Evolutionary conservation across 495 filamentous ascomycete genomes (phyloP), one percentile per base, ranked within the genome.

Genomic region (Xeromyces bisporus): DNA sequence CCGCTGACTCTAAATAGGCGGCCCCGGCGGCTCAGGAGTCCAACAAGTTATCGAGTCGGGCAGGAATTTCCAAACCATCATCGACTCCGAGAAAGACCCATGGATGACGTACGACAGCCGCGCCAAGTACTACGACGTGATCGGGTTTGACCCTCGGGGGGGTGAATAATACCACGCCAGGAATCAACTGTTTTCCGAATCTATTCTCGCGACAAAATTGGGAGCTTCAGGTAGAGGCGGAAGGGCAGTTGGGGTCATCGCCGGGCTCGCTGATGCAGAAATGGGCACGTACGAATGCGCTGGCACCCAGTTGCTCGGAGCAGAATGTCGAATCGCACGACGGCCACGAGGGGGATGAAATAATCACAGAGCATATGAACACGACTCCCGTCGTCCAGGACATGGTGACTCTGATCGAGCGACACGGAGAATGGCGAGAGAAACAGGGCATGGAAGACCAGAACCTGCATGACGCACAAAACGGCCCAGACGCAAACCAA

Each of bases 81-180:
- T 63, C 6, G 64, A 60, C 29, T 55, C 56, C 9, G 47, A 52
- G n/a, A 25, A 18, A 5, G 43, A 49, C 15, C 52, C 53, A 0
- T 29, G n/a, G 13, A 12, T 26, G 9, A 20, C 27, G 6, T n/a
- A 13, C 1, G 13, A 32, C 1, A 23, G 24, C 7, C 26, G 21
- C 18, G 37, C 53, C 26, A 56, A 58, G 23, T 62, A 65, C 32
- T 73, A 56, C 37, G 70, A 75, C 32, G 57, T 73, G 14, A 52
- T 75, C 24, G 56, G 62, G 0, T 72, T 71, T 32, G 69, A 73
- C 43, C 65, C 67, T 6, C 54, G 69, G 0, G 67, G 69, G 0
- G n/a, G 56, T 72, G 11, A 61, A 59, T n/a, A 51, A 56, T 10
- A 64, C 65, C 1, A 57, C 52, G 0, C 69, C 69, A 1, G 39